Percentiles rank a stretch among this genome's conserved stretches.
phyloP scores from a whole-genome alignment of 2,329 filamentous ascomycete species.

The Fusarium sp. region DNA sequence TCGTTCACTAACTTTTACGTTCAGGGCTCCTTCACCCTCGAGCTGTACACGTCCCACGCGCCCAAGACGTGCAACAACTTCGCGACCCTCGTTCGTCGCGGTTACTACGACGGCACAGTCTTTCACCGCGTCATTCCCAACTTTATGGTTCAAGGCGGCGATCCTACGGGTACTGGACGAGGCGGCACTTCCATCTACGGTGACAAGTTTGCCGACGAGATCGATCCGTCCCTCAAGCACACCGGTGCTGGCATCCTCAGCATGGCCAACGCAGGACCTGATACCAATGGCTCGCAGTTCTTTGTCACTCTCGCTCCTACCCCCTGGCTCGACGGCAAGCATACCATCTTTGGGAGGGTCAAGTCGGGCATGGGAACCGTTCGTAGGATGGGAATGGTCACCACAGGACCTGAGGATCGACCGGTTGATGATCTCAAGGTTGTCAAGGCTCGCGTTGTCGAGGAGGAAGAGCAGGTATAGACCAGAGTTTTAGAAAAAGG shows the following conservation, averaged over 20 bases:
- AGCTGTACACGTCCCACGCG: conserved; percentile 91
- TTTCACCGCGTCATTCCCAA: conserved; percentile 96
- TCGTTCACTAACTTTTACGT: neutral
- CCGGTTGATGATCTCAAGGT: conserved; percentile 88
- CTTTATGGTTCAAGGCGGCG: conserved; percentile 97
- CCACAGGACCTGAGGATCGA: conserved; percentile 83
- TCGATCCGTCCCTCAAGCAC: conserved; percentile 82
- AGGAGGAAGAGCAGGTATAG: conserved; percentile 61
- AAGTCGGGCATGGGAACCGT: conserved; percentile 86
- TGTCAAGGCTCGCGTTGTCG: conserved; percentile 76
- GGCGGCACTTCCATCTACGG: conserved; percentile 93
- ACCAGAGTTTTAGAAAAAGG: neutral
- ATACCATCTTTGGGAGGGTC: conserved; percentile 95
- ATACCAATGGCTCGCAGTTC: conserved; percentile 96
- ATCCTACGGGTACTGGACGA: conserved; percentile 92
- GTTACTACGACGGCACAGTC: conserved; percentile 87
- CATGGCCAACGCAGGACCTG: conserved; percentile 95
- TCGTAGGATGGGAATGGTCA: conserved; percentile 87
- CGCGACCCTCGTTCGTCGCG: conserved; percentile 78
- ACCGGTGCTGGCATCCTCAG: conserved; percentile 92
- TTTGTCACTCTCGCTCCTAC: conserved; percentile 95
- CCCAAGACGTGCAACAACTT: conserved; percentile 94
- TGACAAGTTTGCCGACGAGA: conserved; percentile 94
- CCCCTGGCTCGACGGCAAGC: conserved; percentile 96
- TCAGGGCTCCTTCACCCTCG: conserved; percentile 84